Evolutionary conservation across 345 rosid species (phyloP), one percentile per base, ranked within the genome.

Genomic region (Fremontodendron californicum): DNA sequence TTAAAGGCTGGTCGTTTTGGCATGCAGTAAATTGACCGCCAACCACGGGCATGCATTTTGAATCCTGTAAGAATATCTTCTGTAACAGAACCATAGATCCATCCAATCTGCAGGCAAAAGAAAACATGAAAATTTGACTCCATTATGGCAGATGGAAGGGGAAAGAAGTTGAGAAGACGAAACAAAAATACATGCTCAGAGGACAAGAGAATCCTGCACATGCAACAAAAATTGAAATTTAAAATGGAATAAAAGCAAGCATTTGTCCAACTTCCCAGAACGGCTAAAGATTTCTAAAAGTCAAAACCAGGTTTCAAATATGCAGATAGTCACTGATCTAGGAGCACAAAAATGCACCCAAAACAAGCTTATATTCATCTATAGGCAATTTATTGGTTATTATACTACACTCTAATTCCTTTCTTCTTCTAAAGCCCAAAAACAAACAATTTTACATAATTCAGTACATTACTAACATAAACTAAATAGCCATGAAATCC

Each of bases 41-140:
- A 94, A 49, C 98, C 98, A 65, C 96, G 96, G 35, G 96, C 94
- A 80, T 94, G 98, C 96, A 94, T 94, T 85, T 94, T 94, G 85
- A 94, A 94, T 78, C 98, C 97, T 9, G 98, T 94, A 64, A 94
- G 88, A 89, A 94, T 94, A 92, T 94, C 98, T 82, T 94, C 97
- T 63, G 97, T 92, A 27, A 94, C 93, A 42, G 96, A 94, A 74
- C 97, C 96, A 86, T 94, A 92, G 71, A 94, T 94, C 98, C 96
- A 94, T 73, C 98, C 98, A 73, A 94, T 92, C 98, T 94, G 86
- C 80, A 84, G 70, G 79, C 45, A 21, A 21, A 77, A 76, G 66
- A 3, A 58, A 10, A 39, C 23, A 33, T 67, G 62, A 46, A 45
- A 46, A 40, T 39, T 57, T 58, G 54, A 39, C 12, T 51, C 46